Base-by-base conservation (phyloP, 352 stramenopile species). In the Phytopythium delawarense region DNA sequence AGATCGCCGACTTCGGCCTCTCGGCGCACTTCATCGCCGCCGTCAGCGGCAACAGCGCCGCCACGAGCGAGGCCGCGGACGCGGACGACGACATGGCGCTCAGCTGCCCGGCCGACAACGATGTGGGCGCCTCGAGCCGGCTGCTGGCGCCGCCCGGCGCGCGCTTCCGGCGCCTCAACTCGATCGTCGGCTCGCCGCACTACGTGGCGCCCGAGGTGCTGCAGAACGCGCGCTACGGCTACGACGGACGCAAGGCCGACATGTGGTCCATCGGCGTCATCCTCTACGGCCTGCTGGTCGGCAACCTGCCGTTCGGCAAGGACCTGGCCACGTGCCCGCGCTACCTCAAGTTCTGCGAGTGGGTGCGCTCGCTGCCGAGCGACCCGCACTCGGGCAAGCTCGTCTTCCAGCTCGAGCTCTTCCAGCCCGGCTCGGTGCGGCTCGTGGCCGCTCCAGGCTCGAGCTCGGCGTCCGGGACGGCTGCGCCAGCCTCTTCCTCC, bases 141-240 rank as follows among this genome's bases (percentile, higher is more conserved):
- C 46, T 57, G 46, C 35, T 75, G 40, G 42, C 69, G 15, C 50
- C 67, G n/a, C 63, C 66, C 1, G 73, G 74, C 13, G 76, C 71
- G 49, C 79, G 79, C 20, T 87, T 97, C n/a, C 75, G 88, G 37
- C 74, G 95, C 15, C 87, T 99, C 63, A 98, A 96, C 40, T 98
- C 94, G 20, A 92, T 98, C 32, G 96, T 99, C 18, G 96, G 96
- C 2, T 98, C 95, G 15, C 96, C 96, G 11, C 96, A 99, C 59
- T 99, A 99, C 65, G 94, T 98, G 15, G 96, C 96, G 2, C 96
- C 96, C 1, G 96, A 99, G 70, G 95, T 99, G 20, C 84, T 98
- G 53, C 80, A 93, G 66, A 93, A 92, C 58, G 81, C 84, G 13
- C 79, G 84, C 1, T 91, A 91, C 66, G 91, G 91, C 25, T 98